Base-by-base conservation (phyloP, 176 grass and related monocot species). In the Areca catechu region DNA sequence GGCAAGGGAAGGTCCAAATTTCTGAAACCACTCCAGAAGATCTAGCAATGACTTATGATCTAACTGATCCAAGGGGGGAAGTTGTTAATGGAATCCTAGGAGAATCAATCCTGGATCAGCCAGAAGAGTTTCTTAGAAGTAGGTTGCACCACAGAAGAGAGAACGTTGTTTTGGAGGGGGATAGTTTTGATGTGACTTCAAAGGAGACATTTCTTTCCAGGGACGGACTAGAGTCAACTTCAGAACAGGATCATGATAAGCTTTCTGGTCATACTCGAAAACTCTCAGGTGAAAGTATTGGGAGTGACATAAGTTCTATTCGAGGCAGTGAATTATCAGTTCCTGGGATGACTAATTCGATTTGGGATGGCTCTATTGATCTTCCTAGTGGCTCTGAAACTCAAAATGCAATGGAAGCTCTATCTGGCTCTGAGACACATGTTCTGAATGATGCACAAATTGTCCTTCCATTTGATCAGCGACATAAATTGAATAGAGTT, bases 291-390 rank as follows among this genome's bases (percentile, higher is more conserved):
- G 94, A 98, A 85, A 98, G 88, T 65, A 72, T 92, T 66, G 83
- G 80, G 5, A 98, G 94, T 72, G 88, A 98, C 81, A 77, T 80
- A 66, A 98, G 94, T 82, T 95, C 91, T 79, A 83, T 95, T 53
- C 86, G 83, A 76, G 86, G 91, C 10, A 95, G 86, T 56, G 91
- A 95, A 53, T 28, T 86, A 54, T 92, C 94, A 19, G 67, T 69
- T 48, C 56, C 88, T 63, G 94, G 88, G 34, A 60, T 48, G 75
- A 82, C 67, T 53, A 85, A 66, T 79, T 83, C 81, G 1, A 60
- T 85, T 22, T 92, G 81, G 83, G 93, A 98, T 64, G 76, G 81
- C 51, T 76, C 76, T 51, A 24, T 63, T 49, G 93, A 86, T 77
- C 48, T 78, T 47, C 77, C 90, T 48, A 70, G 70, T 75, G 69